These are phyloP conservation scores for Alternaria novae-zelandiae DNA, from an alignment of 2,329 filamentous ascomycete species.

Conservation along the genomic window DNA sequence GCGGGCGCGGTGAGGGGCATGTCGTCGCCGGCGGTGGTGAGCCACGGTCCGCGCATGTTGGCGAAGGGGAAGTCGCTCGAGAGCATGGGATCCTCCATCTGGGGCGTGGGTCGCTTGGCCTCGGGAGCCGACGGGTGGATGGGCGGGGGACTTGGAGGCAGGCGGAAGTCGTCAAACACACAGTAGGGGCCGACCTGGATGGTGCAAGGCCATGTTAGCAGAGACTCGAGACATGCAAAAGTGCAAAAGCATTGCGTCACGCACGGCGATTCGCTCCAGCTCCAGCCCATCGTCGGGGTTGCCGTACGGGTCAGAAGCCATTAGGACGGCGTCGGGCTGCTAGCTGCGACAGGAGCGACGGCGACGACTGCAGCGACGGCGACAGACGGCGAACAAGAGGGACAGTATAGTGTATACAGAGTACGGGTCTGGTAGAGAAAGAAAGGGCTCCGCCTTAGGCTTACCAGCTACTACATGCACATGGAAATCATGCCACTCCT, in stretches of 20 bases:
- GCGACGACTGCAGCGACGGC: constrained; percentile 1
- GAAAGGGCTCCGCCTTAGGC: constrained; percentile 21
- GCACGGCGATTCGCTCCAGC: constrained; percentile 49
- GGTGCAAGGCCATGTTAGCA: constrained; percentile 33
- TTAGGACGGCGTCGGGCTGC: constrained; percentile 10
- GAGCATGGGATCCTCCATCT: constrained; percentile 46
- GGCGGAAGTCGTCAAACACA: constrained; percentile 46
- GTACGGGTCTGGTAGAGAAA: background rate
- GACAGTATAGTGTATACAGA: constrained; percentile 5
- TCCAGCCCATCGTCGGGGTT: constrained; percentile 45
- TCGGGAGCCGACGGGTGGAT: constrained; percentile 13
- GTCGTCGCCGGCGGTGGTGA: constrained; percentile 43
- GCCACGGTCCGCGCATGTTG: constrained; percentile 43
- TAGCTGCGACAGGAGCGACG: background rate
- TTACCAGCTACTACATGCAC: constrained; percentile 19
- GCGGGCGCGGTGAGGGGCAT: constrained; percentile 38
- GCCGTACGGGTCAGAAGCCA: constrained; percentile 35
- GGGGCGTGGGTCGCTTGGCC: constrained; percentile 10
- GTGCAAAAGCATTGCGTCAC: constrained; percentile 25
- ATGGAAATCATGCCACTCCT: constrained; percentile 20
- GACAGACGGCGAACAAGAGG: background rate
- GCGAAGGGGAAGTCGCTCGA: constrained; percentile 43
- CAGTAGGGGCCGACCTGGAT: constrained; percentile 49
- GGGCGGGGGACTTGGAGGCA: constrained; percentile 27
- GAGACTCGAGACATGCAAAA: constrained; percentile 1